Conservation (phyloP, 2,329 filamentous ascomycete genomes). For the Penicillium crustosum region DNA sequence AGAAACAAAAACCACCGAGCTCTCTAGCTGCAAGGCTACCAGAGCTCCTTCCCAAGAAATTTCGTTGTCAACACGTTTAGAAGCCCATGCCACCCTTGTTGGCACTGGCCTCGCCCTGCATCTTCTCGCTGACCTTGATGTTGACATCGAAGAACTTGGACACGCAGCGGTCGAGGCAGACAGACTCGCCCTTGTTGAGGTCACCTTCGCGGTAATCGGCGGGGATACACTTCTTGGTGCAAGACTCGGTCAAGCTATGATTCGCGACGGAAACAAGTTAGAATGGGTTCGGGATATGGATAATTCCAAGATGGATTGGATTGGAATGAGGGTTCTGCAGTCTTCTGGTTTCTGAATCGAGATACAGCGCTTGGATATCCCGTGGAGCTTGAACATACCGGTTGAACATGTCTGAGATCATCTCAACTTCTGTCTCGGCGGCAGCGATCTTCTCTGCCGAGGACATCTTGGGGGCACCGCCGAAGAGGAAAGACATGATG, state of each 20-base stretch:
- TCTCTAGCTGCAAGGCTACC: slow-evolving; percentile 3
- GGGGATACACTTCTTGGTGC: slow-evolving; percentile 91
- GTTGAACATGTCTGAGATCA: slow-evolving; percentile 97
- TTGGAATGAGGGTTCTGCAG: not conserved
- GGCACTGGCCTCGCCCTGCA: slow-evolving; percentile 77
- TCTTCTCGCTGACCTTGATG: slow-evolving; percentile 94
- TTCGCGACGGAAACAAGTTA: slow-evolving; percentile 1
- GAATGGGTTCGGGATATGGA: not conserved
- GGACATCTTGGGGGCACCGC: slow-evolving; percentile 75
- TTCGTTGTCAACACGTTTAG: slow-evolving; percentile 26
- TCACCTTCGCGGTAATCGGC: slow-evolving; percentile 91
- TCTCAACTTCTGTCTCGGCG: slow-evolving; percentile 95
- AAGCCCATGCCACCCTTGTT: slow-evolving; percentile 58
- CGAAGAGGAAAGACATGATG: slow-evolving; percentile 72
- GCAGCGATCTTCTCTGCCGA: slow-evolving; percentile 97
- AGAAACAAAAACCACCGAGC: not conserved
- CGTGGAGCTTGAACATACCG: slow-evolving; percentile 61
- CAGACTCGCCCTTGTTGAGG: slow-evolving; percentile 97
- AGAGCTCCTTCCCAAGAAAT: slow-evolving; percentile 1
- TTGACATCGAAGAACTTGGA: slow-evolving; percentile 99
- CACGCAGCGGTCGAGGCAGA: slow-evolving; percentile 96
- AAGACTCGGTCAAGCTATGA: slow-evolving; percentile 78
- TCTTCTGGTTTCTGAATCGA: not conserved
- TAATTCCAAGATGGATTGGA: not conserved
- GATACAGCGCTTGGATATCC: not conserved